Percentiles rank a stretch among this genome's conserved stretches.
phyloP scores from a whole-genome alignment of 208 protist genomes.

The Angomonas deanei region DNA sequence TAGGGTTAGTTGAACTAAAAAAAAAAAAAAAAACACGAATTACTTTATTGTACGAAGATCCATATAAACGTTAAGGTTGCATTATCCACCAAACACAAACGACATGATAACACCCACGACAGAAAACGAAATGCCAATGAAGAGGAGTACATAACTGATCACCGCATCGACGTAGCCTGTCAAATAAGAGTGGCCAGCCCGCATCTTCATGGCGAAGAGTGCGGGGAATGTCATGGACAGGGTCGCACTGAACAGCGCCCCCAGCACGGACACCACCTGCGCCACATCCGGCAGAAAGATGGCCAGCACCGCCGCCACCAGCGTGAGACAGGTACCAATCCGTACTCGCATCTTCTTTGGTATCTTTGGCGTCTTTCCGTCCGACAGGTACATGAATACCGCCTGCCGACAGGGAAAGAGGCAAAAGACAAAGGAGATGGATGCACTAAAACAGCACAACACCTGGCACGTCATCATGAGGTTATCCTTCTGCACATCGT shows the following conservation, averaged over 20 bases:
- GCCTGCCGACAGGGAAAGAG: constrained; percentile 67
- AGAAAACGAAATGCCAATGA: constrained; percentile 50
- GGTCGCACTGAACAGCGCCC: constrained; percentile 64
- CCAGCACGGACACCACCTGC: constrained; percentile 53
- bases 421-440: constrained; percentile 67
- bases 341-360: constrained; percentile 43
- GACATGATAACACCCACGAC: constrained; percentile 48
- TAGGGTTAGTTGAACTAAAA: no score
- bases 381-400: constrained; percentile 65
- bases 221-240: constrained; percentile 78
- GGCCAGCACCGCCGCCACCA: constrained; percentile 31
- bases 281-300: constrained; percentile 68
- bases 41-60: no score
- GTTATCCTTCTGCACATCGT: constrained; percentile 43
- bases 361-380: constrained; percentile 43
- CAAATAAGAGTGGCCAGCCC: constrained; percentile 45
- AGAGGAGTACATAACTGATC: constrained; percentile 33
- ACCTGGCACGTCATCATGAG: constrained; percentile 66
- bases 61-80: no score
- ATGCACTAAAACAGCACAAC: constrained; percentile 69
- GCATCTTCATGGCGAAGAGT: constrained; percentile 71
- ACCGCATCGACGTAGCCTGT: constrained; percentile 35
- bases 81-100: constrained; percentile 23
- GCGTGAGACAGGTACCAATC: constrained; percentile 34
- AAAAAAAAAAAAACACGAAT: no score